Evolutionary conservation across 805 yeast genomes (phyloP), one percentile per base, ranked within the genome.

Genomic region (Lachancea cidri): DNA sequence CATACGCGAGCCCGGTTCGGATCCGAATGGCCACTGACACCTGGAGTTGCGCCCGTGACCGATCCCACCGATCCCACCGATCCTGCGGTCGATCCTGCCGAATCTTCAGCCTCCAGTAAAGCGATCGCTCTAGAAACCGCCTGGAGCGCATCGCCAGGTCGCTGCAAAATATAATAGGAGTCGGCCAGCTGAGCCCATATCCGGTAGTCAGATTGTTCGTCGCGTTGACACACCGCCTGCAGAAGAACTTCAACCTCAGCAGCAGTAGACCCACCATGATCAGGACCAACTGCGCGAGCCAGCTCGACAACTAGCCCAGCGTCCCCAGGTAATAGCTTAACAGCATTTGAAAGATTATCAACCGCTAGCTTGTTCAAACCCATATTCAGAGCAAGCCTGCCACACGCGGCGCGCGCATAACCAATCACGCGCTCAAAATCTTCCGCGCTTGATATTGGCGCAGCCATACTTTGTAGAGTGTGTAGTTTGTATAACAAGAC

Each of bases 131-230:
- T 29, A 39, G 39, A 36, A 16, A 53, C 48, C 5, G 55, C 52
- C 33, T 49, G 50, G 38, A 50, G 38, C 19, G 61, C 51, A 35
- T 52, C 55, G 25, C 51, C 57, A 31, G 48, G 55, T 22, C 45
- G 41, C 18, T 46, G 45, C 38, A 57, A 38, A 35, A 43, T 43
- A 38, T 50, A 54, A 29, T 55, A 54, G 15, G 55, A 45, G 14
- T 49, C 18, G 7, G 61, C 53, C 15, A 57, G 42, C 25, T 48
- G 46, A 14, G 47, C 47, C 60, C 61, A 55, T 17, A 57, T 39
- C 18, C 39, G 43, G 9, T 33, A 20, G 36, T 39, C 38, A 17
- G 38, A 29, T 9, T 11, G 17, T 14, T 33, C 38, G 20, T 24
- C 29, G 20, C 34, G 5, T 29, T 9, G 34, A 18, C 29, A 33